phyloP scores from a whole-genome alignment of 2,329 filamentous ascomycete genomes.

The Xylaria sp. region DNA sequence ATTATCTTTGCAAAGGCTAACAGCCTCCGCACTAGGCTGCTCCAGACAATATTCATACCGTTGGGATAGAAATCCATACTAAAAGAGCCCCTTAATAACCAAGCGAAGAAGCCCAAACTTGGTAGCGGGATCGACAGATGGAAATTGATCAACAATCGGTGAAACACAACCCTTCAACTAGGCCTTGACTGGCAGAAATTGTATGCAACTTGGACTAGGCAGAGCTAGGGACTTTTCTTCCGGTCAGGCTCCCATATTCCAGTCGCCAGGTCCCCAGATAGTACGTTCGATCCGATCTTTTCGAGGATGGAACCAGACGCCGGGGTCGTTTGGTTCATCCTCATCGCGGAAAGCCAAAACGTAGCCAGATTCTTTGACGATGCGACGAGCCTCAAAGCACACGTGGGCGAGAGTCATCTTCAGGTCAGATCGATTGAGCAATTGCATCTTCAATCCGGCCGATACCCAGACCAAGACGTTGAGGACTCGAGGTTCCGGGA shows the following conservation, averaged over 20 bases:
- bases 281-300: constrained; percentile 44
- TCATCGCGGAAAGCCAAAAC: constrained; percentile 45
- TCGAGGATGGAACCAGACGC: constrained; percentile 45
- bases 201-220: background rate
- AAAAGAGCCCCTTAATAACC: no score
- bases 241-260: constrained; percentile 14
- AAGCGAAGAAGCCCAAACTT: no score
- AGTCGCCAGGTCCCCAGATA: constrained; percentile 45
- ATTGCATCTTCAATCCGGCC: constrained; percentile 41
- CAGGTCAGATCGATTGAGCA: constrained; percentile 42
- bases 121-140: no score
- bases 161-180: no score
- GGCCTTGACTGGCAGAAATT: background rate
- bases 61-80: no score
- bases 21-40: no score
- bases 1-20: no score
- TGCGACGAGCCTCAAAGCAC: constrained; percentile 46
- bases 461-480: constrained; percentile 43
- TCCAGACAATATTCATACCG: no score
- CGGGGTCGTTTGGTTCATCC: constrained; percentile 43
- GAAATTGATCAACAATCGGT: no score
- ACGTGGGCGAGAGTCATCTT: constrained; percentile 44
- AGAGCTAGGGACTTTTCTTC: background rate
- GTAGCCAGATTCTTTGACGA: constrained; percentile 44
- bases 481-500: constrained; percentile 43